Percentiles rank a stretch among this genome's conserved stretches.
Evolutionary conservation across 208 protist genomes (phyloP).

Genomic region (Trypanosoma platydactyli): DNA sequence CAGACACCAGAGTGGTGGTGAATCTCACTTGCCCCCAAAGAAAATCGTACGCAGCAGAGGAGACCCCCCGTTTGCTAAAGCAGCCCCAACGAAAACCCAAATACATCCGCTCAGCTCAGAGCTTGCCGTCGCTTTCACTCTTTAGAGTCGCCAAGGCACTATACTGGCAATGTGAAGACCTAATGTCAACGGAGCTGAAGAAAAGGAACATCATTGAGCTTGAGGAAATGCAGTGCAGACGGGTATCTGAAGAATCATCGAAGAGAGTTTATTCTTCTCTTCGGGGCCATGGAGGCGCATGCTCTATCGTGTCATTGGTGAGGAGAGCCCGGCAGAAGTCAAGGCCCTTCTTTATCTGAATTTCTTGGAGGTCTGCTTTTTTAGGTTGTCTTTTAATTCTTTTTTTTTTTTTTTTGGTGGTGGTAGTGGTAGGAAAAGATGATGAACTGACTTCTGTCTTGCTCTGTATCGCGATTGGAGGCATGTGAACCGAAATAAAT

Average conservation of each 20-base stretch:
- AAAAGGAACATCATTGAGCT: slow-evolving; percentile 40
- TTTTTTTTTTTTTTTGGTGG: slow-evolving; percentile 1
- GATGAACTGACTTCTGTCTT: too few species aligned
- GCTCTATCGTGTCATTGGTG: neutral
- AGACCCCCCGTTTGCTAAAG: neutral
- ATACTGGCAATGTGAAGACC: slow-evolving; percentile 14
- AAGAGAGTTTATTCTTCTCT: neutral
- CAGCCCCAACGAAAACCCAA: neutral
- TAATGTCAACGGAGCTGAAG: slow-evolving; percentile 48
- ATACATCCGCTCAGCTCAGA: too few species aligned
- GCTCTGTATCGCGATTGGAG: too few species aligned
- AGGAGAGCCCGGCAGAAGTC: neutral
- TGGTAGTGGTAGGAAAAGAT: too few species aligned
- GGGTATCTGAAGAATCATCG: slow-evolving; percentile 16
- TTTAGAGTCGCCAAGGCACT: slow-evolving; percentile 1
- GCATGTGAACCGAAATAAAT: too few species aligned
- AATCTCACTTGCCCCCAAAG: neutral
- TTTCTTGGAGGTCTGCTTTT: neutral
- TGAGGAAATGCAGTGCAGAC: slow-evolving; percentile 32
- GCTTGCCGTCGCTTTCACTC: neutral
- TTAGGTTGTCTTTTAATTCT: neutral
- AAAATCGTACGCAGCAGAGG: neutral
- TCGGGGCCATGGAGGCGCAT: neutral
- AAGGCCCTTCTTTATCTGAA: neutral
- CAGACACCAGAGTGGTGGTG: too few species aligned